Percentiles rank a stretch among this genome's conserved stretches.
phyloP scores from a whole-genome alignment of 2,329 filamentous ascomycete species.

The Pseudocercospora vitis region DNA sequence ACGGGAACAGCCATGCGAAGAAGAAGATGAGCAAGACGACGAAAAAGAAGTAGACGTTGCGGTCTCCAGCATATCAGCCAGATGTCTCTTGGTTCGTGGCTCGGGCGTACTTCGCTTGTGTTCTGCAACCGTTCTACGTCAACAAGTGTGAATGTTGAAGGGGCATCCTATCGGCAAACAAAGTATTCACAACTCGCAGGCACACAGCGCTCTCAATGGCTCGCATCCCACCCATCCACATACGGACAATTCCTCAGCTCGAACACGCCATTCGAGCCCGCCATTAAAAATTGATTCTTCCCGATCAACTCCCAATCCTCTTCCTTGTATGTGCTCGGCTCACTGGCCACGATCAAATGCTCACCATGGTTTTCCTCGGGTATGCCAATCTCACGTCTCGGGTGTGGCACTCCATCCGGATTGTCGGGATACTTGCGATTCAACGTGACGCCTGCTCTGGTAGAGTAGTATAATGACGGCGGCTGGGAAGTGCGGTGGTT shows the following conservation, averaged over 20 bases:
- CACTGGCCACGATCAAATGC: conserved; percentile 56
- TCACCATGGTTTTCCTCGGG: conserved; percentile 46
- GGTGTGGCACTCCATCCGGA: conserved; percentile 45
- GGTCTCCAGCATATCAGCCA: background rate
- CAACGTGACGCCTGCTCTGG: conserved; percentile 51
- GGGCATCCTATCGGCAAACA: no score
- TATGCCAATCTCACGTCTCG: conserved; percentile 36
- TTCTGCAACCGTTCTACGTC: no score
- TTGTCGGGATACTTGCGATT: conserved; percentile 55
- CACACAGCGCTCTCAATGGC: no score
- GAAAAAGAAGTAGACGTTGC: conserved; percentile 11
- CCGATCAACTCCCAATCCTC: conserved; percentile 54
- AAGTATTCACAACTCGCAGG: no score
- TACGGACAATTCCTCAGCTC: conserved; percentile 43
- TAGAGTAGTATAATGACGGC: conserved; percentile 53
- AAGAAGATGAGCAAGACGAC: conserved; percentile 38
- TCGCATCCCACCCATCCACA: conserved; percentile 42
- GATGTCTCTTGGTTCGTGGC: no score
- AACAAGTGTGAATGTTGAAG: no score
- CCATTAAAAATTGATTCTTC: conserved; percentile 49
- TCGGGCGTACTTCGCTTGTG: no score
- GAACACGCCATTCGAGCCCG: conserved; percentile 42
- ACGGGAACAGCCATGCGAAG: conserved; percentile 35
- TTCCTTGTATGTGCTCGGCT: conserved; percentile 56
- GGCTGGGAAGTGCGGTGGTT: conserved; percentile 55